Evolutionary conservation across 2,329 filamentous ascomycete species (phyloP).

Genomic region (Phialemoniopsis sp.): DNA sequence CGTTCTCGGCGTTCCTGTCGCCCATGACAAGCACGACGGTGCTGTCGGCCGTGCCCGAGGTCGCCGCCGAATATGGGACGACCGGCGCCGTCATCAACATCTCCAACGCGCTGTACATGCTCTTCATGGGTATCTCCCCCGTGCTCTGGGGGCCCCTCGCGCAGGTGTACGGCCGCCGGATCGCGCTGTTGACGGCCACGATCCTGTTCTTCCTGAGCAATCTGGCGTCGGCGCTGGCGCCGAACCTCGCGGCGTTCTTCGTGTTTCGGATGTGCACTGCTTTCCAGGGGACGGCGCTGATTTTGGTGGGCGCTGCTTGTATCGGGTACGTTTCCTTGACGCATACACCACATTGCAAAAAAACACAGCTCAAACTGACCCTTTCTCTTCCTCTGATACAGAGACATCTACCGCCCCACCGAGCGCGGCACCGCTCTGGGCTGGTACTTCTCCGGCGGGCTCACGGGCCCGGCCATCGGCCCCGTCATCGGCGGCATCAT

Average conservation of each 20-base stretch:
- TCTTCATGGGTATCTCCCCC: slow-evolving; percentile 65
- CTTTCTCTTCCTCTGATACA: slow-evolving; percentile 5
- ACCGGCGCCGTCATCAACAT: slow-evolving; percentile 62
- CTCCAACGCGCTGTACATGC: slow-evolving; percentile 65
- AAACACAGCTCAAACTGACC: no score
- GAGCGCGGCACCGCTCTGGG: slow-evolving; percentile 63
- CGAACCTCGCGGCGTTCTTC: slow-evolving; percentile 62
- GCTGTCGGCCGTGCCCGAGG: slow-evolving; percentile 61
- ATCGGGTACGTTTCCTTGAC: slow-evolving; percentile 38
- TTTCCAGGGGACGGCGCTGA: slow-evolving; percentile 65
- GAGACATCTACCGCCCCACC: slow-evolving; percentile 52
- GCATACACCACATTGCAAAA: background rate
- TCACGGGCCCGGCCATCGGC: slow-evolving; percentile 62
- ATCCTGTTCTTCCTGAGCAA: slow-evolving; percentile 60
- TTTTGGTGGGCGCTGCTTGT: slow-evolving; percentile 62
- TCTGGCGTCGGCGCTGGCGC: slow-evolving; percentile 61
- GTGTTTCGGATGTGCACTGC: slow-evolving; percentile 66
- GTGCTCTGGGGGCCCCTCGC: slow-evolving; percentile 65
- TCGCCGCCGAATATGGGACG: slow-evolving; percentile 54
- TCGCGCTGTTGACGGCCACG: slow-evolving; percentile 25
- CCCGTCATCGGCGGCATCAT: slow-evolving; percentile 65
- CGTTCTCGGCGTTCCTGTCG: slow-evolving; percentile 72
- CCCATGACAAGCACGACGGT: slow-evolving; percentile 66
- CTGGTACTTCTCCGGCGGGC: slow-evolving; percentile 62
- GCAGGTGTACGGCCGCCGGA: slow-evolving; percentile 49